Percentiles rank a stretch among this genome's conserved stretches.
These are phyloP conservation scores for Rhodotorula sp. DNA, from an alignment of 1,284 basidiomycete genomes.

Conservation along the genomic window DNA sequence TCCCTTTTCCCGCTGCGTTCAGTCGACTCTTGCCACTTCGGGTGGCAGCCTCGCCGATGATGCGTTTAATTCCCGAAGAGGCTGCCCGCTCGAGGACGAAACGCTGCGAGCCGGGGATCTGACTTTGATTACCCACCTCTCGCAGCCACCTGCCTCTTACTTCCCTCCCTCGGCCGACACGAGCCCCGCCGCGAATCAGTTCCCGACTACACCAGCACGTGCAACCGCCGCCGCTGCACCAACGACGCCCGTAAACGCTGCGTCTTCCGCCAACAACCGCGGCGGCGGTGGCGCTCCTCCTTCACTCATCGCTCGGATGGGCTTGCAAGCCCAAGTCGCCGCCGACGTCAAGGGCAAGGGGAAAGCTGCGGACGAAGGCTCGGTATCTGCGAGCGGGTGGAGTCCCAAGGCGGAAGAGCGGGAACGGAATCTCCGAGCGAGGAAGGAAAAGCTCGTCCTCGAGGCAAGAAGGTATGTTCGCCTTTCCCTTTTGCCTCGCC, in stretches of 20 bases:
- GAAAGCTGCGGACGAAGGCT: neutral
- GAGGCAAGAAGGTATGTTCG: slow-evolving; percentile 33
- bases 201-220: neutral
- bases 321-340: slow-evolving; percentile 11
- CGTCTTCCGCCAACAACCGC: neutral
- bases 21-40: too few relatives aligned
- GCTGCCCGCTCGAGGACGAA: too few relatives aligned
- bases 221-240: neutral
- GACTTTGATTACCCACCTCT: neutral
- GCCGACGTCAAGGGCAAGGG: slow-evolving; percentile 24
- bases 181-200: neutral
- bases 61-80: too few relatives aligned
- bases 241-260: neutral
- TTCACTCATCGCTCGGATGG: slow-evolving; percentile 30
- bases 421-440: slow-evolving; percentile 30
- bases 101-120: too few relatives aligned
- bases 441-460: slow-evolving; percentile 36
- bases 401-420: slow-evolving; percentile 17
- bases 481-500: neutral
- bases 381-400: slow-evolving; percentile 9
- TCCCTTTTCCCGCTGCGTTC: too few relatives aligned
- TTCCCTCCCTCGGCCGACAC: slow-evolving; percentile 6
- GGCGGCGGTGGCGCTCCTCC: slow-evolving; percentile 15
- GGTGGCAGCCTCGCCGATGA: neutral
- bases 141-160: slow-evolving; percentile 28